phyloP scores from a whole-genome alignment of 768 basidiomycete genomes.

The Cystobasidiopsis lactophilus region DNA sequence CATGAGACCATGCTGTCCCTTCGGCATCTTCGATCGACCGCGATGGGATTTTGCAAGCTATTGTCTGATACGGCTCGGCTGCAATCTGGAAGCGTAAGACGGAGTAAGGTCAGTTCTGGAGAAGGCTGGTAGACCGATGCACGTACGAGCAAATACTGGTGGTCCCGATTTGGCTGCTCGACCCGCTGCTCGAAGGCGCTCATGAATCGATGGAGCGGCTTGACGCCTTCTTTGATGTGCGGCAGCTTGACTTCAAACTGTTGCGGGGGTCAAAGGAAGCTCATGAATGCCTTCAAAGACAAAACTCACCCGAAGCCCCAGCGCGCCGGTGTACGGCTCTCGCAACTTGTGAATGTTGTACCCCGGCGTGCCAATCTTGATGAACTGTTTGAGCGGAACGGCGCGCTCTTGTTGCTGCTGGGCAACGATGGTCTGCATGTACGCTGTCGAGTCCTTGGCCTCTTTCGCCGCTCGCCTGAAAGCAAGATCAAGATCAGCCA shows the following conservation, averaged over 20 bases:
- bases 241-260: constrained; percentile 26
- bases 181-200: constrained; percentile 91
- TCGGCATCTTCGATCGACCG: constrained; percentile 48
- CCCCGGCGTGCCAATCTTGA: constrained; percentile 90
- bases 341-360: constrained; percentile 91
- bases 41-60: constrained; percentile 95
- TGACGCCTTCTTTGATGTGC: constrained; percentile 66
- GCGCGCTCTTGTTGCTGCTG: constrained; percentile 21
- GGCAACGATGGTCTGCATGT: constrained; percentile 37
- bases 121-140: neutral
- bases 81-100: constrained; percentile 42
- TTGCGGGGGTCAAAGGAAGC: constrained; percentile 23
- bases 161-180: constrained; percentile 84
- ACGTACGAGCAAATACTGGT: constrained; percentile 90
- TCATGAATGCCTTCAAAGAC: neutral
- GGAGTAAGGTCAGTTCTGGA: neutral
- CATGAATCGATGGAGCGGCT: constrained; percentile 80
- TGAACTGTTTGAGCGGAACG: constrained; percentile 76
- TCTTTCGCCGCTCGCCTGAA: constrained; percentile 73
- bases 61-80: constrained; percentile 97
- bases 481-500: neutral
- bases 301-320: constrained; percentile 66
- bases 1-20: constrained; percentile 40
- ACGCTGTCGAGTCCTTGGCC: constrained; percentile 76
- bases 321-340: constrained; percentile 53